phyloP scores from a whole-genome alignment of 495 filamentous ascomycete genomes.

The Filosporella fistucella region DNA sequence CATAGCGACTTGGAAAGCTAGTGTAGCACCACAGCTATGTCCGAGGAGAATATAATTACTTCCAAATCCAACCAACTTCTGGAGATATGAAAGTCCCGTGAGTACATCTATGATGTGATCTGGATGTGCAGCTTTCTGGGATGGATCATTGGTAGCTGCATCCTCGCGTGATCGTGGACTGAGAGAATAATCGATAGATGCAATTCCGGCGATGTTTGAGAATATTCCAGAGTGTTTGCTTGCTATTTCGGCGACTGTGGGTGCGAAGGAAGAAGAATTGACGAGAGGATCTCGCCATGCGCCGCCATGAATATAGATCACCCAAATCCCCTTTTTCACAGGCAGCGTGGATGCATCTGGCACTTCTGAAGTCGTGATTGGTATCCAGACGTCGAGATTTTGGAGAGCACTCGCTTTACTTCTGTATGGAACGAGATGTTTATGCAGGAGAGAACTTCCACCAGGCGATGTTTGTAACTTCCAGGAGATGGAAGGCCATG shows the following conservation, averaged over 20 bases:
- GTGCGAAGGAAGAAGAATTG: slow-evolving; percentile 42
- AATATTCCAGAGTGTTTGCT: background rate
- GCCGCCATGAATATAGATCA: slow-evolving; percentile 74
- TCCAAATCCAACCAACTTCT: slow-evolving; percentile 43
- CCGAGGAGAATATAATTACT: slow-evolving; percentile 61
- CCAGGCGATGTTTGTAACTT: background rate
- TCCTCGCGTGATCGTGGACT: slow-evolving; percentile 55
- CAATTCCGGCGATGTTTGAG: slow-evolving; percentile 53
- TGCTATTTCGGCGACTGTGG: slow-evolving; percentile 37
- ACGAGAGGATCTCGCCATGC: slow-evolving; percentile 76
- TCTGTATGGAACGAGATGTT: background rate
- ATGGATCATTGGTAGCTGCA: slow-evolving; percentile 5
- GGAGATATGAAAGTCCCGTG: slow-evolving; percentile 54
- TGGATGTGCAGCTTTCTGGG: slow-evolving; percentile 53
- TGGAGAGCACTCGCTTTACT: background rate
- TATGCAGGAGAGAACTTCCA: background rate
- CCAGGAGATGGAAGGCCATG: background rate
- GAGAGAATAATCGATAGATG: slow-evolving; percentile 74
- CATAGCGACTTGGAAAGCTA: slow-evolving; percentile 68
- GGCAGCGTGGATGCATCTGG: background rate
- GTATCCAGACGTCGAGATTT: slow-evolving; percentile 5
- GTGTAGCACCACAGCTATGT: slow-evolving; percentile 70
- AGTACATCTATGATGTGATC: slow-evolving; percentile 70
- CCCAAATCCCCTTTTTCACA: background rate
- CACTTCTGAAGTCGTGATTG: background rate